A percentile compares a stretch with the other conserved stretches of the same genome.
These are phyloP conservation scores for Rusavskia elegans DNA, from an alignment of 495 filamentous ascomycete species.

Conservation along the genomic window DNA sequence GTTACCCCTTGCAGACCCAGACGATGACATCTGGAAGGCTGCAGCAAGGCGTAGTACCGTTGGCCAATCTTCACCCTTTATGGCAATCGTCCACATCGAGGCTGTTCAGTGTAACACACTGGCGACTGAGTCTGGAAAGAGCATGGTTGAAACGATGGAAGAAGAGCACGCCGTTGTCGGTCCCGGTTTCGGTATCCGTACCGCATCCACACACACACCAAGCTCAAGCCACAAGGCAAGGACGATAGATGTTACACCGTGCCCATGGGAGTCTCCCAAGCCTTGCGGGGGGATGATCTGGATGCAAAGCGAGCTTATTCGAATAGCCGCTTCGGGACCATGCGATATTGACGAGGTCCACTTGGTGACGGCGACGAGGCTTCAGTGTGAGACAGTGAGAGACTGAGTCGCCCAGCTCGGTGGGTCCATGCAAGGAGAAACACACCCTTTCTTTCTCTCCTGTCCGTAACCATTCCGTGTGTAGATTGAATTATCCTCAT, in stretches of 20 bases:
- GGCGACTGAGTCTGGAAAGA: not conserved
- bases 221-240: not conserved
- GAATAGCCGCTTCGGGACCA: not conserved
- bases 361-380: no score
- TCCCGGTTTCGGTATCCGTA: not conserved
- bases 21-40: not conserved
- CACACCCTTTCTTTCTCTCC: not conserved
- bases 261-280: not conserved
- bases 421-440: not conserved
- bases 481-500: no score
- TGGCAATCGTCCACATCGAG: not conserved
- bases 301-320: not conserved
- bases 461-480: not conserved
- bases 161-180: not conserved
- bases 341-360: not conserved
- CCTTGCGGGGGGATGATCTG: no score
- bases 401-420: no score
- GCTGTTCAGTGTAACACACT: not conserved
- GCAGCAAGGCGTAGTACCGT: not conserved
- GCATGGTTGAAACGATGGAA: not conserved
- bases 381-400: not conserved
- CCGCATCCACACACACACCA: not conserved
- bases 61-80: not conserved
- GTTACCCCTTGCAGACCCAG: constrained; percentile 1
- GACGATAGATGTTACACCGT: not conserved